A percentile compares a stretch with the other conserved stretches of the same genome.
phyloP scores from a whole-genome alignment of 2,329 filamentous ascomycete genomes.

The Dactylellina cionopaga region DNA sequence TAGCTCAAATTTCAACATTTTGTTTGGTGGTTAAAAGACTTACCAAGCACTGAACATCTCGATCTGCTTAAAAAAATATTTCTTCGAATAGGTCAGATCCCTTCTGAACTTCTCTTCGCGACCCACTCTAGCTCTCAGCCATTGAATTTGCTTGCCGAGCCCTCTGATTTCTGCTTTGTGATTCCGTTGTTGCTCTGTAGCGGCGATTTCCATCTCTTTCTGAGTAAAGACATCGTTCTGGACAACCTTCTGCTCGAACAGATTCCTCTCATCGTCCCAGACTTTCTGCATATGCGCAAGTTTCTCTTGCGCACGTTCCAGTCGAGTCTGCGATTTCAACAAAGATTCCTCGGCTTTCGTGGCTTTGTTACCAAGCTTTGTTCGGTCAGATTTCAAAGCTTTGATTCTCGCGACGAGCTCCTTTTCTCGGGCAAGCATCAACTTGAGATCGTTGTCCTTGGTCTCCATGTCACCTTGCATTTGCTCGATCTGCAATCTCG shows the following conservation, averaged over 20 bases:
- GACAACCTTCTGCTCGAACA: slow-evolving; percentile 65
- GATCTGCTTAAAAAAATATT: slow-evolving; percentile 79
- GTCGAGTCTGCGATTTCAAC: slow-evolving; percentile 52
- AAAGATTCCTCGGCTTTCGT: slow-evolving; percentile 52
- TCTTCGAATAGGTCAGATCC: slow-evolving; percentile 87
- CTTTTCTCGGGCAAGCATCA: slow-evolving; percentile 58
- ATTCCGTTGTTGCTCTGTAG: slow-evolving; percentile 72
- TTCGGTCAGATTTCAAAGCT: slow-evolving; percentile 54
- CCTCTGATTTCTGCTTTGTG: slow-evolving; percentile 82
- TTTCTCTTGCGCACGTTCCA: slow-evolving; percentile 56
- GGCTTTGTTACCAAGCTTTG: slow-evolving; percentile 52
- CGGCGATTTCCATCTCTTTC: slow-evolving; percentile 58
- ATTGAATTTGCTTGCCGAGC: slow-evolving; percentile 87
- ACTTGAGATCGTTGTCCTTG: slow-evolving; percentile 56
- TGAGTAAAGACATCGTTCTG: slow-evolving; percentile 63
- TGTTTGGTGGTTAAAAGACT: slow-evolving; percentile 61
- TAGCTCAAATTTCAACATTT: background rate
- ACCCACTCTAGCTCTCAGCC: slow-evolving; percentile 81
- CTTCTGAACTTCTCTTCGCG: slow-evolving; percentile 82
- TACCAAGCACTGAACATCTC: slow-evolving; percentile 91
- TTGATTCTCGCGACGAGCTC: slow-evolving; percentile 58
- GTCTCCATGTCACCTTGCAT: slow-evolving; percentile 59
- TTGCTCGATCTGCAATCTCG: slow-evolving; percentile 61
- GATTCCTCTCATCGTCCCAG: slow-evolving; percentile 58
- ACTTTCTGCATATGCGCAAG: slow-evolving; percentile 57